Percentiles rank a stretch among this genome's conserved stretches.
Evolutionary conservation across 2,329 filamentous ascomycete species (phyloP).

Genomic region (Penicillium concentricum): DNA sequence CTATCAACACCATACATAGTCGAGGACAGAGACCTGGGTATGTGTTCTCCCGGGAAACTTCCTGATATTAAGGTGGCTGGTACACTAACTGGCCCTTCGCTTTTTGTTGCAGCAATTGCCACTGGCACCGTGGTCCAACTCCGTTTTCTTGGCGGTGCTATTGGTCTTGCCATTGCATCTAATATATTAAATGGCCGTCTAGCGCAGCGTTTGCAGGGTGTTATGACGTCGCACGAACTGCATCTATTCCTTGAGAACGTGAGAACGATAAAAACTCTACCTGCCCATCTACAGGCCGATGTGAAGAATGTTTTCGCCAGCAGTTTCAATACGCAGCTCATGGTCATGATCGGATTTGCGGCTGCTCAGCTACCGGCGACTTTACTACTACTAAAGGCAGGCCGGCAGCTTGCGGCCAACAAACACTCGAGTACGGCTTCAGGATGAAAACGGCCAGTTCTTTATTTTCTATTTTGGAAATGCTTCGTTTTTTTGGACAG

Average conservation of each 20-base stretch:
- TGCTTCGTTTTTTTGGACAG: background rate
- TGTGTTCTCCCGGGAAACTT: background rate
- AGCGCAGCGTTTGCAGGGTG: slow-evolving; percentile 12
- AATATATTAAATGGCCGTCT: slow-evolving; percentile 27
- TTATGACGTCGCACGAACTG: slow-evolving; percentile 18
- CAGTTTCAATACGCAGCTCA: slow-evolving; percentile 23
- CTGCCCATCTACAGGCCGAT: slow-evolving; percentile 8
- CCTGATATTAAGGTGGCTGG: background rate
- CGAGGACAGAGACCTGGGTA: slow-evolving; percentile 28
- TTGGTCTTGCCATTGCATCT: slow-evolving; percentile 27
- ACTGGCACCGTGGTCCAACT: slow-evolving; percentile 27
- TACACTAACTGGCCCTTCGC: background rate
- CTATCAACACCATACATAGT: slow-evolving; percentile 26
- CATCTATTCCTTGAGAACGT: slow-evolving; percentile 24
- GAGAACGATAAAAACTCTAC: slow-evolving; percentile 11
- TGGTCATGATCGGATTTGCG: slow-evolving; percentile 28
- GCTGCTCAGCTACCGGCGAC: slow-evolving; percentile 22
- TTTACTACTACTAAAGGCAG: slow-evolving; percentile 20
- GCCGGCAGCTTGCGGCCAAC: slow-evolving; percentile 17
- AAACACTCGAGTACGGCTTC: background rate
- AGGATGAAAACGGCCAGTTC: background rate
- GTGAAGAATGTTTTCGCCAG: slow-evolving; percentile 20
- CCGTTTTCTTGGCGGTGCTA: slow-evolving; percentile 28
- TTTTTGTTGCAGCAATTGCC: slow-evolving; percentile 21
- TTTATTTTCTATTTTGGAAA: background rate